phyloP scores from a whole-genome alignment of 495 filamentous ascomycete species.

The Neurospora sp. region DNA sequence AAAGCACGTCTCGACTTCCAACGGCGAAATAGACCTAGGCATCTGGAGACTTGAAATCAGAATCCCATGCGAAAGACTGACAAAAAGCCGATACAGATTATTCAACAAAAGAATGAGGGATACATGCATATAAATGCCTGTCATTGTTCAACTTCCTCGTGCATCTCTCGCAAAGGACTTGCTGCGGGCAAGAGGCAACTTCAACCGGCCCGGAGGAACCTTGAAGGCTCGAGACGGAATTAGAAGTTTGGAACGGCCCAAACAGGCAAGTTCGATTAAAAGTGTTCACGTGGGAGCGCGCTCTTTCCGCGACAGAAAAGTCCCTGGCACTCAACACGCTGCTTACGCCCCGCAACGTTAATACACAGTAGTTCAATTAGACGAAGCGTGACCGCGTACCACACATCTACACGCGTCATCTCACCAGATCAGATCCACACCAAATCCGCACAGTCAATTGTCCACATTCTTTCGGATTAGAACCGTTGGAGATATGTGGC shows the following conservation, averaged over 20 bases:
- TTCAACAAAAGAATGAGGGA: background rate
- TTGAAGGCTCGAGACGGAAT: background rate
- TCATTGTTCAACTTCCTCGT: background rate
- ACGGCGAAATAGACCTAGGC: background rate
- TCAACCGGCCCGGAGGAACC: background rate
- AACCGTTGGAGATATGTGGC: conserved; percentile 39
- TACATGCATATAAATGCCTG: background rate
- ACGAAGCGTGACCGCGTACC: background rate
- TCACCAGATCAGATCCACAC: background rate
- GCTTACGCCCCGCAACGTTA: conserved; percentile 2
- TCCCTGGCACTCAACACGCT: conserved; percentile 2
- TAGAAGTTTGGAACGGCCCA: background rate
- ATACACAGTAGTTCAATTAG: background rate
- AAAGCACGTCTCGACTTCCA: background rate
- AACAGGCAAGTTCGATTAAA: background rate
- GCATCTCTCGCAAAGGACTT: background rate
- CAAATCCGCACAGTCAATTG: background rate
- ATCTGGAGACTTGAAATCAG: background rate
- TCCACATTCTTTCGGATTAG: background rate
- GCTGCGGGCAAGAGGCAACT: background rate
- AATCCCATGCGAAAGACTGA: background rate
- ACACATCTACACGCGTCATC: background rate
- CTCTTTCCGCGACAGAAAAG: conserved; percentile 8
- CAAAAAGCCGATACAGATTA: background rate
- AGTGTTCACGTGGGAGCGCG: conserved; percentile 12